These are phyloP conservation scores for Avena sativa DNA, from an alignment of 176 grass and related monocot species.

Conservation along the genomic window DNA sequence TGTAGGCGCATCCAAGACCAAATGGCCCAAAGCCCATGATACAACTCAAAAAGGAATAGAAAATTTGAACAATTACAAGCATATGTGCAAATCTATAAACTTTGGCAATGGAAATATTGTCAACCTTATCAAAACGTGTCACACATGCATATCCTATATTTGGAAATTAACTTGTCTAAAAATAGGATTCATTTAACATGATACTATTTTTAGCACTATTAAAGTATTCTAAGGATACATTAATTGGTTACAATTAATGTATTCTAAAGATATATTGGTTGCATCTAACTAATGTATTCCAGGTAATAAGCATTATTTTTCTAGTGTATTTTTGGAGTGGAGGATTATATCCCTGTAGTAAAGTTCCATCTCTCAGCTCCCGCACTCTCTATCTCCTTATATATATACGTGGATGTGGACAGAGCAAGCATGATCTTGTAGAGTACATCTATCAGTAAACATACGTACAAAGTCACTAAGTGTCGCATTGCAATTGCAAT, in stretches of 20 bases:
- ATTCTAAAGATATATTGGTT: neutral
- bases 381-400: neutral
- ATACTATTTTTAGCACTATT: neutral
- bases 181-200: neutral
- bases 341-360: neutral
- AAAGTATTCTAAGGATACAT: neutral
- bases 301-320: neutral
- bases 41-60: no score
- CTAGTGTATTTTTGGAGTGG: neutral
- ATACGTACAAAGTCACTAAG: neutral
- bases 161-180: neutral
- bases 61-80: no score
- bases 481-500: neutral
- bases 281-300: neutral
- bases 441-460: neutral
- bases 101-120: no score
- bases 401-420: neutral
- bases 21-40: no score
- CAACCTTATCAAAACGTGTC: neutral
- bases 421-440: neutral
- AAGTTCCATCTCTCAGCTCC: neutral
- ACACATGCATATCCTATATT: neutral
- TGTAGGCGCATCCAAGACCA: no score
- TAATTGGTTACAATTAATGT: neutral
- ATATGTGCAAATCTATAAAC: no score